Evolutionary conservation across 257 asterid species (phyloP), one percentile per base, ranked within the genome.

Genomic region (Penstemon davidsonii): DNA sequence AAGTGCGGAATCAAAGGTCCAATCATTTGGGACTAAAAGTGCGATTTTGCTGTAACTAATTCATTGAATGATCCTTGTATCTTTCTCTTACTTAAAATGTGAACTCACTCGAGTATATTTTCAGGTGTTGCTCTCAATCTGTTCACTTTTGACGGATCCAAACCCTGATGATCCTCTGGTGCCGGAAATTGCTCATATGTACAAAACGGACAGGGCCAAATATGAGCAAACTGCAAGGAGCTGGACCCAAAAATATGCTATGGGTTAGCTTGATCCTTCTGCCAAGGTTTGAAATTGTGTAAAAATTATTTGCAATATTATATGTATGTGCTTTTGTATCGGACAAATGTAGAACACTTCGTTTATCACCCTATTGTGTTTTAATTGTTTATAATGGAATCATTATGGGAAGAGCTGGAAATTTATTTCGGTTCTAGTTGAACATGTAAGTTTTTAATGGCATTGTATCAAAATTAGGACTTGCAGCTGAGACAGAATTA

Each of bases 181-280:
- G 40, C 84, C 84, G 0, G 86, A 83, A 70, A 80, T 83, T n/a
- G 88, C 88, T 56, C 88, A 78, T 66, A 78, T 83, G 85, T 80
- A 80, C 82, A 83, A 78, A 75, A 78, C 82, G 3, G 86, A 83
- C 76, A 61, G 72, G 67, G 56, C 84, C 59, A 80, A 83, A 64
- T 83, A 78, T 15, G 88, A 80, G 72, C 67, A 77, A 44, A 80
- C 86, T 44, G 85, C 88, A 8, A 74, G 84, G 76, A 74, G 82
- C 83, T 83, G 86, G 88, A 80, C 86, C 11, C 84, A 83, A 79
- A 83, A 83, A 63, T 83, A 83, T 43, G 82, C 88, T 4, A 83
- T 83, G 85, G 84, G 86, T 55, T 83, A 78, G 77, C 41, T 6
- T 33, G 69, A 15, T 13, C 53, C 19, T 40, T 45, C 13, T 45